A percentile compares a stretch with the other conserved stretches of the same genome.
Conservation (phyloP, 805 yeast genomes). For the Kodamaea restingae region DNA sequence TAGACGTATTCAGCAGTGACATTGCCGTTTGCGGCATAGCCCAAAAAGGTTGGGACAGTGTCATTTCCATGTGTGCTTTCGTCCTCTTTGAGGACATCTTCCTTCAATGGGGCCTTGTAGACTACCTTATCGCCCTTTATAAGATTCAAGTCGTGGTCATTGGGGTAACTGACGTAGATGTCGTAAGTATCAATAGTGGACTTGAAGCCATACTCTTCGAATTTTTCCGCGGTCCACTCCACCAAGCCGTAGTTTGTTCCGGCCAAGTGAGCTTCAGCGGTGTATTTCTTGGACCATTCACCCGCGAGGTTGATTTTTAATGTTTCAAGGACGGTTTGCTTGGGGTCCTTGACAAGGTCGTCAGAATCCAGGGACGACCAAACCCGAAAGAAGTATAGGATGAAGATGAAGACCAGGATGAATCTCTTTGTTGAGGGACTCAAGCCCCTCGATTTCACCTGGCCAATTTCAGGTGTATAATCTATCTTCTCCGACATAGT, state of each 20-base stretch:
- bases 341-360: slow-evolving; percentile 10
- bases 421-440: neutral
- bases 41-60: slow-evolving; percentile 50
- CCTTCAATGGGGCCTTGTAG: slow-evolving; percentile 49
- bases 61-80: slow-evolving; percentile 35
- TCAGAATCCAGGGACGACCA: too few species aligned
- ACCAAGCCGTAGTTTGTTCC: slow-evolving; percentile 44
- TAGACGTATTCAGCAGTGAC: slow-evolving; percentile 53
- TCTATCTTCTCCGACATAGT: slow-evolving; percentile 7
- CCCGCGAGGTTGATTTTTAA: slow-evolving; percentile 37
- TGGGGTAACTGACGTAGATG: slow-evolving; percentile 51
- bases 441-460: neutral
- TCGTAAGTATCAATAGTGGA: slow-evolving; percentile 49
- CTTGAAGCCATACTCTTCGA: slow-evolving; percentile 48
- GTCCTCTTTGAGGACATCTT: slow-evolving; percentile 43
- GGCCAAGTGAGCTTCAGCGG: slow-evolving; percentile 41
- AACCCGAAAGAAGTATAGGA: too few species aligned
- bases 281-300: slow-evolving; percentile 40
- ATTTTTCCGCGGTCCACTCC: slow-evolving; percentile 48
- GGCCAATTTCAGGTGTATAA: slow-evolving; percentile 4
- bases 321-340: slow-evolving; percentile 21
- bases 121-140: slow-evolving; percentile 28
- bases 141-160: slow-evolving; percentile 40
- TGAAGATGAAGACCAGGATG: neutral
- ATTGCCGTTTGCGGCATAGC: slow-evolving; percentile 62